Base-by-base conservation (phyloP, 768 basidiomycete genomes). In the Asterophora parasitica region DNA sequence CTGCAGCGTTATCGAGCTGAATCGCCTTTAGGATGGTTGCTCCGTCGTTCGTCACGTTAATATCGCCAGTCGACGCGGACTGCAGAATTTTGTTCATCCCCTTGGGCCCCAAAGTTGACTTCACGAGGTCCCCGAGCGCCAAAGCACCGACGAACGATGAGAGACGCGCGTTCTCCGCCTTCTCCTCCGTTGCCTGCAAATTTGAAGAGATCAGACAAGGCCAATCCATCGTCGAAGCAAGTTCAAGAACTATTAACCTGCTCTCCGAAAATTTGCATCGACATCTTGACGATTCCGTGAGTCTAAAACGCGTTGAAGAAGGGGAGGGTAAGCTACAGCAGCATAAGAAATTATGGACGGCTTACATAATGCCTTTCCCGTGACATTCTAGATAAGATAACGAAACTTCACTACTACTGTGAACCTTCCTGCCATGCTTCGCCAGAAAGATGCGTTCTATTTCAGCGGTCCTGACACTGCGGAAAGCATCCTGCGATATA, bases 11-110 rank as follows among this genome's bases (percentile, higher is more conserved):
- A 69, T 99, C 96, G 54, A 99, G 83, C 59, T 92, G 88, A 60
- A 99, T 98, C 40, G 90, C 85, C 66, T 97, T 98, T 49, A 99
- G 80, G 60, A 98, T 99, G 39, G 96, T 98, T 3, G 96, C 96
- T 4, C 96, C 96, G 65, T 99, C 96, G 68, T 99, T 99, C 9
- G 96, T 99, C 41, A 99, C 95, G 54, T 85, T 96, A 60, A 99
- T 89, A 23, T 93, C 89, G 4, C 92, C 92, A 0, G 86, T 81
- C 4, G 92, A 90, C 1, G 68, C 82, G 1, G 92, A 94, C 67
- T 94, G 95, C 12, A 99, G 81, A 53, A 99, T 98, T 75, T 98
- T 98, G 83, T 97, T 98, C 95, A 98, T 99, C 46, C 96, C 96
- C 68, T 99, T 98, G 17, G 96, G 96, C 7, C 96, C 96, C 2